phyloP scores from a whole-genome alignment of 345 rosid genomes.

The Populus ilicifolia region DNA sequence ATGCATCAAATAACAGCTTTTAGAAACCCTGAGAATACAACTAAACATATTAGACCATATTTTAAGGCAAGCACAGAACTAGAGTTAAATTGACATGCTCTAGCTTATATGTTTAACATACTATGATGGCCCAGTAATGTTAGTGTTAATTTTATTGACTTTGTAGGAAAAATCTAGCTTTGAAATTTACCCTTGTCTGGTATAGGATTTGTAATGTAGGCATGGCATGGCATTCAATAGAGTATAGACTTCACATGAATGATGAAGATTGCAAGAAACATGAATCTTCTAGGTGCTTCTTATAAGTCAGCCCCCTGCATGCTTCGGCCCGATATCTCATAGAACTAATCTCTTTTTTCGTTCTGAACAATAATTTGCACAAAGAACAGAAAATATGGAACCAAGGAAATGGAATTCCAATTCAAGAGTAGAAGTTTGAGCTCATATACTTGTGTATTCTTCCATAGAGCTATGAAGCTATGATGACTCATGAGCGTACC shows the following conservation, averaged over 20 bases:
- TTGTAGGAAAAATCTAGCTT: background rate
- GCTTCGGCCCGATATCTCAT: background rate
- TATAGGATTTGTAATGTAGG: background rate
- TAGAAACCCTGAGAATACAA: constrained; percentile 4
- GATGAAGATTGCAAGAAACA: background rate
- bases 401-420: background rate
- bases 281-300: background rate
- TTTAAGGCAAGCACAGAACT: background rate
- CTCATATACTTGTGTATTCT: background rate
- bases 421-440: background rate
- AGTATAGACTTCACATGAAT: no score
- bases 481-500: background rate
- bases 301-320: background rate
- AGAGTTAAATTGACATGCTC: background rate
- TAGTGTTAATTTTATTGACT: background rate
- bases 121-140: background rate
- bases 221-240: background rate
- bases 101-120: background rate
- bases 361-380: background rate
- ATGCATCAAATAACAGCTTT: background rate
- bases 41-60: background rate
- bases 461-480: background rate
- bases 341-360: background rate
- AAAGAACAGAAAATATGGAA: background rate
- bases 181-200: background rate